A percentile compares a stretch with the other conserved stretches of the same genome.
Conservation (phyloP, 2,329 filamentous ascomycete species). For the Periconia macrospinosa region DNA sequence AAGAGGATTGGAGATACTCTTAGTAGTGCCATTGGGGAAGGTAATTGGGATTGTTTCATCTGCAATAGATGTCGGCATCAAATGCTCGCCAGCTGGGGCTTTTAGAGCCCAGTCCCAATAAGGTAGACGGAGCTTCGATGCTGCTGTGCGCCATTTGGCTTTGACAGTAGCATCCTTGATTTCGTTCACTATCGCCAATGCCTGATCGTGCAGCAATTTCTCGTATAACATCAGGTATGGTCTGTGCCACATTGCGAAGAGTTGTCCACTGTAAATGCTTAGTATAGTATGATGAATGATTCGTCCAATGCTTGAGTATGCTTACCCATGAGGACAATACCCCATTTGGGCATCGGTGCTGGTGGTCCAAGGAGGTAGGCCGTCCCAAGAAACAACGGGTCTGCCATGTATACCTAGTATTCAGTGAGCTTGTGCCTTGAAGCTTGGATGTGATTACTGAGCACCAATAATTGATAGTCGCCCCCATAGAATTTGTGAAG, state of each 20-base stretch:
- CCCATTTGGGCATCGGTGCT: background rate
- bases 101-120: conserved; percentile 50
- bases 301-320: conserved; percentile 5
- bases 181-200: conserved; percentile 37
- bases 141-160: conserved; percentile 40
- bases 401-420: conserved; percentile 53
- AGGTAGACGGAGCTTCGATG: conserved; percentile 42
- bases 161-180: conserved; percentile 36
- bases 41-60: conserved; percentile 41
- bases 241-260: conserved; percentile 83
- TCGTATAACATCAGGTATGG: conserved; percentile 57
- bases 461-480: conserved; percentile 10
- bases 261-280: conserved; percentile 53
- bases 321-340: background rate
- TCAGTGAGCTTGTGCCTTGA: conserved; percentile 16
- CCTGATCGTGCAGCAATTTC: conserved; percentile 43
- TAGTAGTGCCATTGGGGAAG: conserved; percentile 34
- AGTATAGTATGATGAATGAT: conserved; percentile 32
- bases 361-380: background rate
- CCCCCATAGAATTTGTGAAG: background rate
- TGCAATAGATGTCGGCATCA: conserved; percentile 39
- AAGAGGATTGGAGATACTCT: conserved; percentile 40
- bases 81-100: conserved; percentile 27
- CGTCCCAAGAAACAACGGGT: conserved; percentile 34
- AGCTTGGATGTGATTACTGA: background rate